phyloP scores from a whole-genome alignment of 352 stramenopile species.

The Globisporangium radiosum region DNA sequence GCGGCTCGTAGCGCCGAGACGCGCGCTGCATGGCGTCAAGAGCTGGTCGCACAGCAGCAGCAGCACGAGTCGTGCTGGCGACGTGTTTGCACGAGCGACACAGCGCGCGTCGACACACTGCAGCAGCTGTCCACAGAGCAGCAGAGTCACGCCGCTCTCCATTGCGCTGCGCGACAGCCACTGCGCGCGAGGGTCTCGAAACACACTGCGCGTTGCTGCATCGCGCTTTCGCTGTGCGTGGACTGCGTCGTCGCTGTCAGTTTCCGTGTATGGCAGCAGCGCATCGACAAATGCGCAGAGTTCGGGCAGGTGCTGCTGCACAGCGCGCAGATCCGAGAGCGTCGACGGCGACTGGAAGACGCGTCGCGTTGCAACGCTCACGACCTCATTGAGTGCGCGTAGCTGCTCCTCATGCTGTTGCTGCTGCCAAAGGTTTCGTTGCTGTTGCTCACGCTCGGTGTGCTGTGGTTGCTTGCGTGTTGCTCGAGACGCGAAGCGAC shows the following conservation, averaged over 20 bases:
- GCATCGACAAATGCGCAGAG: slow-evolving; percentile 33
- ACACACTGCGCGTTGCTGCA: slow-evolving; percentile 23
- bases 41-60: slow-evolving; percentile 44
- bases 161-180: slow-evolving; percentile 55
- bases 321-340: slow-evolving; percentile 19
- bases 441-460: neutral
- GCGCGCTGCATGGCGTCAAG: slow-evolving; percentile 25
- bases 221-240: neutral
- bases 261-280: slow-evolving; percentile 7
- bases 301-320: slow-evolving; percentile 31
- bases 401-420: slow-evolving; percentile 2
- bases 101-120: slow-evolving; percentile 13
- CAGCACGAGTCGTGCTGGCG: slow-evolving; percentile 14
- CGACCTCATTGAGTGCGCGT: slow-evolving; percentile 30
- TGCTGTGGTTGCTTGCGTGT: neutral
- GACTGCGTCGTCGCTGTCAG: neutral
- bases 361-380: slow-evolving; percentile 35
- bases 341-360: slow-evolving; percentile 41
- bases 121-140: slow-evolving; percentile 49
- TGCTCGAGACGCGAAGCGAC: neutral
- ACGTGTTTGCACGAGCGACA: slow-evolving; percentile 7
- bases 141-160: slow-evolving; percentile 40
- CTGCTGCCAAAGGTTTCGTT: neutral
- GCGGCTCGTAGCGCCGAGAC: slow-evolving; percentile 13
- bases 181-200: slow-evolving; percentile 31